Conservation (phyloP, 1,284 basidiomycete species). For the Trametes versicolor region DNA sequence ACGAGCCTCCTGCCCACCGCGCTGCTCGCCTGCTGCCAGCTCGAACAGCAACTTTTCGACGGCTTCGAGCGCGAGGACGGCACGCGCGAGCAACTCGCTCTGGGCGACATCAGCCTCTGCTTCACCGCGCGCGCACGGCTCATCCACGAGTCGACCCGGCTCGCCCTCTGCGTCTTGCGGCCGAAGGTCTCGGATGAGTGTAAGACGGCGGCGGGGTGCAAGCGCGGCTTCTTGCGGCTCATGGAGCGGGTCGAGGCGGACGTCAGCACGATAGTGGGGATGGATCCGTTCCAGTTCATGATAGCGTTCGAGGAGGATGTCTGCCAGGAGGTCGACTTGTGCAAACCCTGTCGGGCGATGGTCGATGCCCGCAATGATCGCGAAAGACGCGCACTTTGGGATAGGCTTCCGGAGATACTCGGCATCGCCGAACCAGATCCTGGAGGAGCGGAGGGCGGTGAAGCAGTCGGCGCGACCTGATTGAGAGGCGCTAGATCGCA, state of each 20-base stretch:
- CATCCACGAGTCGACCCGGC: neutral
- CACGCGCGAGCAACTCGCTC: slow-evolving; percentile 8
- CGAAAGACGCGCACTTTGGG: neutral
- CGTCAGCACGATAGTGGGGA: too few relatives aligned
- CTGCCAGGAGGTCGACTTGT: too few relatives aligned
- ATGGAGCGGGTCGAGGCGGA: neutral
- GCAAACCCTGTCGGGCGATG: too few relatives aligned
- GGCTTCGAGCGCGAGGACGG: slow-evolving; percentile 22
- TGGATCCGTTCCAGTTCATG: too few relatives aligned
- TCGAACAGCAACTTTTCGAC: neutral
- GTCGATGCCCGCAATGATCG: too few relatives aligned
- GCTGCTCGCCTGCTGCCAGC: slow-evolving; percentile 1
- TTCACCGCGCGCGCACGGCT: neutral
- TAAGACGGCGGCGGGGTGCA: neutral
- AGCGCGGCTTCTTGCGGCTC: neutral
- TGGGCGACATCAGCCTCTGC: neutral
- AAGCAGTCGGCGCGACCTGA: too few relatives aligned
- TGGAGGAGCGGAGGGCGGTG: too few relatives aligned
- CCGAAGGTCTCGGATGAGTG: neutral
- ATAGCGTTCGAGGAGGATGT: too few relatives aligned
- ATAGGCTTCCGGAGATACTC: neutral
- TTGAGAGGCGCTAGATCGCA: too few relatives aligned
- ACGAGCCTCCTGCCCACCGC: neutral
- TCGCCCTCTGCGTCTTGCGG: neutral
- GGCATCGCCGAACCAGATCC: neutral